These are phyloP conservation scores for Lunasporangiospora selenospora DNA, from an alignment of 192 early-diverging fungal species.

Conservation along the genomic window DNA sequence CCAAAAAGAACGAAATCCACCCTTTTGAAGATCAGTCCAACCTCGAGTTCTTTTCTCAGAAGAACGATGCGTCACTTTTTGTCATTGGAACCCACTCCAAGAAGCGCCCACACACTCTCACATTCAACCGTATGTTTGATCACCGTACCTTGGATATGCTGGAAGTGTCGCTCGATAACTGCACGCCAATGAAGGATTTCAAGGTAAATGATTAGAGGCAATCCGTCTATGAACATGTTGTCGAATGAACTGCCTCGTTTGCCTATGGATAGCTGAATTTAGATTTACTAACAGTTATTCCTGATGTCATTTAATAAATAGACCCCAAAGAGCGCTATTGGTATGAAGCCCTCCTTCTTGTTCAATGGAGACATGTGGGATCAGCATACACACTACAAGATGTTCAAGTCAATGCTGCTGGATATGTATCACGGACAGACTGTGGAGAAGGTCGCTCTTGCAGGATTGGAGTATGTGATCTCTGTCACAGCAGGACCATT, in stretches of 20 bases:
- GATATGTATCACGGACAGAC: constrained; percentile 91
- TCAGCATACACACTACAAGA: constrained; percentile 67
- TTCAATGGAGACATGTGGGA: constrained; percentile 93
- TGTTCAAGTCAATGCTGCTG: constrained; percentile 83
- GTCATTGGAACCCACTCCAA: constrained; percentile 93
- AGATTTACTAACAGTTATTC: background rate
- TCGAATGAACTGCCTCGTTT: background rate
- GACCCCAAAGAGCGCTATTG: constrained; percentile 77
- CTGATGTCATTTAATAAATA: constrained; percentile 2
- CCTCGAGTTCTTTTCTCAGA: constrained; percentile 93
- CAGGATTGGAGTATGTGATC: constrained; percentile 91
- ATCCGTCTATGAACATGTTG: background rate
- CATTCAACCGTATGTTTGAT: constrained; percentile 92
- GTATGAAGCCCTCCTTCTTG: constrained; percentile 87
- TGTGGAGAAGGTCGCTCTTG: constrained; percentile 77
- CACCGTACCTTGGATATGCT: constrained; percentile 95
- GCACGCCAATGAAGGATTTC: constrained; percentile 73
- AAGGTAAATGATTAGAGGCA: constrained; percentile 45
- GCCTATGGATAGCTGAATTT: background rate
- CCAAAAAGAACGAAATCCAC: constrained; percentile 94
- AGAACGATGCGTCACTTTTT: constrained; percentile 94
- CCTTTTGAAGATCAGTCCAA: constrained; percentile 95
- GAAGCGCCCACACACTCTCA: constrained; percentile 95
- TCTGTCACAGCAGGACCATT: constrained; percentile 75
- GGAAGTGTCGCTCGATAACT: constrained; percentile 85